Evolutionary conservation across 176 grass and related monocot genomes (phyloP).

Genomic region (Musa schizocarpa): DNA sequence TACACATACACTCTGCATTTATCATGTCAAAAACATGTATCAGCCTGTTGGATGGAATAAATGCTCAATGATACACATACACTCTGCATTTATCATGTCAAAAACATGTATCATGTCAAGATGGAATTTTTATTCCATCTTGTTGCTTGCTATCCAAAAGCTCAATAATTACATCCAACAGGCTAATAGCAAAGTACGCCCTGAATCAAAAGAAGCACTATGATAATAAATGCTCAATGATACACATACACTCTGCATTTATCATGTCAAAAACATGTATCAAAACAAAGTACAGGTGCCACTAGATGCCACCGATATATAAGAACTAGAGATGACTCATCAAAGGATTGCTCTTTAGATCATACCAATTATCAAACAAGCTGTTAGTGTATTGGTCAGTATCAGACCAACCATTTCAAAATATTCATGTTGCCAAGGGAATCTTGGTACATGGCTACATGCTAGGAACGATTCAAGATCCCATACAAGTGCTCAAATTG

Average conservation of each 20-base stretch:
- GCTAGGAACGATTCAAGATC: too few species aligned
- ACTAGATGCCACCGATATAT: neutral
- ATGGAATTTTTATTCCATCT: slow-evolving; percentile 54
- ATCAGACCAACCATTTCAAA: too few species aligned
- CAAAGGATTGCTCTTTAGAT: neutral
- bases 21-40: neutral
- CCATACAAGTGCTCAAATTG: too few species aligned
- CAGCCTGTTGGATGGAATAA: too few species aligned
- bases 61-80: too few species aligned
- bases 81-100: too few species aligned
- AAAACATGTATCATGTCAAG: too few species aligned
- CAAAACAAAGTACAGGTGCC: neutral
- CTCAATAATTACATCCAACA: slow-evolving; percentile 74
- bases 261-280: neutral
- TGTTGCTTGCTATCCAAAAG: slow-evolving; percentile 92
- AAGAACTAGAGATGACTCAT: neutral
- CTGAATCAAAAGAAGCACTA: slow-evolving; percentile 30
- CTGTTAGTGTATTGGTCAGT: too few species aligned
- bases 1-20: neutral
- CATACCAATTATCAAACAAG: too few species aligned
- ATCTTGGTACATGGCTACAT: too few species aligned
- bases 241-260: neutral
- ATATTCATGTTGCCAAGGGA: too few species aligned
- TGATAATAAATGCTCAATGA: neutral
- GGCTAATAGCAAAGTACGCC: slow-evolving; percentile 93